A percentile compares a stretch with the other conserved stretches of the same genome.
Evolutionary conservation across 108 stramenopile species (phyloP).

Genomic region (Nitzschia sp.): DNA sequence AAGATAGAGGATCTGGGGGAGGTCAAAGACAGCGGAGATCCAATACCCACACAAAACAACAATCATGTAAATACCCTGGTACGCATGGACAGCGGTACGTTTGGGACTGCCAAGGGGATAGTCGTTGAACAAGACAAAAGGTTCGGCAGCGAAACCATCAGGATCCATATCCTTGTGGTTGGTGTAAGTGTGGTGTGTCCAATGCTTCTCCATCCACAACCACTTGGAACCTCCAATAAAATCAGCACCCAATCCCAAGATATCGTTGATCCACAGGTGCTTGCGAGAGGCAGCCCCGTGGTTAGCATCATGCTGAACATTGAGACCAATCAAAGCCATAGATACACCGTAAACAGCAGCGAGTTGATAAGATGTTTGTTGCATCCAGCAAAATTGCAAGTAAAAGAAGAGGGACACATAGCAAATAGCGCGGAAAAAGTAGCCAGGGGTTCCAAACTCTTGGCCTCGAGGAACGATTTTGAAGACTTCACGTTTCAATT

Average conservation of each 20-base stretch:
- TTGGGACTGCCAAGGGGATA: constrained; percentile 73
- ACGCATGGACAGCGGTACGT: constrained; percentile 61
- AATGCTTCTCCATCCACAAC: constrained; percentile 90
- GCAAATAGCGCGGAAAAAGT: constrained; percentile 61
- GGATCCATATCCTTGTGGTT: constrained; percentile 82
- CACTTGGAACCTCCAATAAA: constrained; percentile 88
- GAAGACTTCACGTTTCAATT: constrained; percentile 85
- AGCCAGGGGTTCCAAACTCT: constrained; percentile 83
- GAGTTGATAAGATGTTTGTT: constrained; percentile 47
- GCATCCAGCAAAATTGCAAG: constrained; percentile 63
- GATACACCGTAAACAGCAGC: constrained; percentile 76
- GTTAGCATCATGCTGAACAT: constrained; percentile 96
- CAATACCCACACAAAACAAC: constrained; percentile 70
- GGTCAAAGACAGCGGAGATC: constrained; percentile 79
- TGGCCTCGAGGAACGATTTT: constrained; percentile 82
- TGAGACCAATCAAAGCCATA: constrained; percentile 84
- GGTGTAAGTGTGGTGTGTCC: constrained; percentile 84
- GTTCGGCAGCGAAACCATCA: constrained; percentile 83
- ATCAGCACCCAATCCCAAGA: constrained; percentile 85
- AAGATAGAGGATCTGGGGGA: constrained; percentile 68
- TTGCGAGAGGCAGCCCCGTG: constrained; percentile 85
- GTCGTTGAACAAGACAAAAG: constrained; percentile 80
- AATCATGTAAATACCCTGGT: constrained; percentile 75
- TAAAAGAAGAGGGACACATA: constrained; percentile 71
- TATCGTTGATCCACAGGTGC: constrained; percentile 75